A percentile compares a stretch with the other conserved stretches of the same genome.
phyloP scores from a whole-genome alignment of 2,329 filamentous ascomycete species.

The Diaporthe amygdali region DNA sequence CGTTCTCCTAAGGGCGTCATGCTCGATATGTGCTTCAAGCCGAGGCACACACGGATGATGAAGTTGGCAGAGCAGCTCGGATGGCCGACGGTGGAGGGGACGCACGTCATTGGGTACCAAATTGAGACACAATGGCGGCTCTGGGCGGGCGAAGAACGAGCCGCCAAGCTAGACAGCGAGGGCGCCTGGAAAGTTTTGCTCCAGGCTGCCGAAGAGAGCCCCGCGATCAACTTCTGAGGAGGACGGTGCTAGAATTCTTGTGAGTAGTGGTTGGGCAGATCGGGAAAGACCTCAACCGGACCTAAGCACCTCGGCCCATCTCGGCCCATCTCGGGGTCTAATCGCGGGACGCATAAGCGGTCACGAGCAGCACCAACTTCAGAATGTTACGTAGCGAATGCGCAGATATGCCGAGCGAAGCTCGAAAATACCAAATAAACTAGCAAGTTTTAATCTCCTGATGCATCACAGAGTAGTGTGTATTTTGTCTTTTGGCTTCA shows the following conservation, averaged over 20 bases:
- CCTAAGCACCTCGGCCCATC: neutral
- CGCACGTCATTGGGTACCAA: constrained; percentile 46
- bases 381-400: neutral
- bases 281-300: neutral
- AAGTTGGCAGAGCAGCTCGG: constrained; percentile 36
- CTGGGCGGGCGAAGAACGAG: constrained; percentile 39
- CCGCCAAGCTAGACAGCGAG: constrained; percentile 31
- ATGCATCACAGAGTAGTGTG: neutral
- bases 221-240: constrained; percentile 7
- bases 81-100: constrained; percentile 46
- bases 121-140: constrained; percentile 44
- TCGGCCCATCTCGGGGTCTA: neutral
- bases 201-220: constrained; percentile 35
- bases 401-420: neutral
- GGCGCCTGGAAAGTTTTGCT: constrained; percentile 38
- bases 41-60: constrained; percentile 41
- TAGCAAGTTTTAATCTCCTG: neutral
- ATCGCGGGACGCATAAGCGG: neutral
- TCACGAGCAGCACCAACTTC: neutral
- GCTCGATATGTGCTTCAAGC: constrained; percentile 50
- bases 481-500: neutral
- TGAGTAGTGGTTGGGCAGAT: neutral
- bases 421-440: neutral
- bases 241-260: neutral
- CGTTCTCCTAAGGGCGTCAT: constrained; percentile 37